Evolutionary conservation across 768 basidiomycete species (phyloP), one percentile per base, ranked within the genome.

Genomic region (Collybia nuda): DNA sequence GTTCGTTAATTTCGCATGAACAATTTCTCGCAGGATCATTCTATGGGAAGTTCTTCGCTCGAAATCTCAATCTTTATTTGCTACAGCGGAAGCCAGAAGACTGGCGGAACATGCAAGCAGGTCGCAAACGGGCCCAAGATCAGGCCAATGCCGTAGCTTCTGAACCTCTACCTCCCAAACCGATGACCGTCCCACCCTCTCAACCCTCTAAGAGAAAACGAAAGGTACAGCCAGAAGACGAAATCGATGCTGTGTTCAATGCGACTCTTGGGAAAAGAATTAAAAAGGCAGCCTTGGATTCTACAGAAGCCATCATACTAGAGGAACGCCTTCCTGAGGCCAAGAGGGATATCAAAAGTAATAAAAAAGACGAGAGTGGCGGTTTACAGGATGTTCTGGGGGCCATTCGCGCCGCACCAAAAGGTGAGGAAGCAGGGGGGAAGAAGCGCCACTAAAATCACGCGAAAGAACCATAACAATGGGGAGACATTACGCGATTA

Each of bases 1-100:
- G 83, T 14, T 89, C 90, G 19, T 73, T 98, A 9, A 68, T 92
- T 12, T 69, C 80, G 1, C 79, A 90, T 52, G 87, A 93, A 52
- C 79, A 82, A 26, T 74, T 75, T 15, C 80, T 98, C 12, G 81
- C 85, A 0, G 84, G 75, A 8, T 92, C 90, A 0, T 87, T 80
- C 62, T 96, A 86, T 59, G 96, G 93, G 21, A 90, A 89, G 63
- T 97, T 84, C 74, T 93, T 98, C 56, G 82, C 82, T 21, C 78
- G 86, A 35, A 86, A 83, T 59, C 72, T 96, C 53, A 86, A 90
- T 54, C 66, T 98, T 6, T 79, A 88, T 58, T 69, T 98, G 19
- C 77, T 95, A 5, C 80, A 84, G 56, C 82, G 91, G 40, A 77
- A 84, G 44, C 88, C 91, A 3, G 84, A 90, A 3, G 88, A 93